Base-by-base conservation (phyloP, 2,329 filamentous ascomycete genomes). In the Xylaria hypoxylon region DNA sequence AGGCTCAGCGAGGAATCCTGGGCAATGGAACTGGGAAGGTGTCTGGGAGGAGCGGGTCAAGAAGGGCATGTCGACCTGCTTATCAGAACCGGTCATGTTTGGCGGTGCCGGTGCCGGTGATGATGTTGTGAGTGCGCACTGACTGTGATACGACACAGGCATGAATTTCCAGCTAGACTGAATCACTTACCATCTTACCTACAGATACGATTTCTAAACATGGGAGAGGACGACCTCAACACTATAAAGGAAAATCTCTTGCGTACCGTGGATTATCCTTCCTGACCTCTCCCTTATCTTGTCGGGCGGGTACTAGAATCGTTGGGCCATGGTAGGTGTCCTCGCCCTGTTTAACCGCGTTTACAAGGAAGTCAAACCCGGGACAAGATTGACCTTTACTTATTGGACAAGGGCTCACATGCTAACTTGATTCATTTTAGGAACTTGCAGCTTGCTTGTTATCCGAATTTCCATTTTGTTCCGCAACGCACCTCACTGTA, bases 21-120 rank as follows among this genome's bases (percentile, higher is more conserved):
- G 91, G 6, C 91, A 97, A 73, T 98, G 95, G 95, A 97, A 97
- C 76, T 98, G 95, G 95, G 93, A 97, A 74, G 94, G 95, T 0
- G 95, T 98, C 0, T 99, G 95, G 95, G 92, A 96, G 77, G 91
- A 94, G 70, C 87, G 95, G 61, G 94, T 97, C 0, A 90, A 88
- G 78, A 92, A 91, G 77, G 91, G 91, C 19, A 87, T 97, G 48
- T 87, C 90, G 57, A 85, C 87, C 10, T 97, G 93, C 74, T 80
- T 93, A 56, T 92, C 92, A 0, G 95, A 98, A 71, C 83, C 89
- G 1, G 89, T 93, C 4, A 80, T 98, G 26, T 98, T 90, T 80
- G 93, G 93, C 5, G 85, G 84, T 65, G 82, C 83, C 5, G 84
- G 85, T 48, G 81, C 80, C 17, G 79, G 86, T 10, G 91, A 94